Conservation (phyloP, 352 stramenopile species). For the Globisporangium uncinulatum region DNA sequence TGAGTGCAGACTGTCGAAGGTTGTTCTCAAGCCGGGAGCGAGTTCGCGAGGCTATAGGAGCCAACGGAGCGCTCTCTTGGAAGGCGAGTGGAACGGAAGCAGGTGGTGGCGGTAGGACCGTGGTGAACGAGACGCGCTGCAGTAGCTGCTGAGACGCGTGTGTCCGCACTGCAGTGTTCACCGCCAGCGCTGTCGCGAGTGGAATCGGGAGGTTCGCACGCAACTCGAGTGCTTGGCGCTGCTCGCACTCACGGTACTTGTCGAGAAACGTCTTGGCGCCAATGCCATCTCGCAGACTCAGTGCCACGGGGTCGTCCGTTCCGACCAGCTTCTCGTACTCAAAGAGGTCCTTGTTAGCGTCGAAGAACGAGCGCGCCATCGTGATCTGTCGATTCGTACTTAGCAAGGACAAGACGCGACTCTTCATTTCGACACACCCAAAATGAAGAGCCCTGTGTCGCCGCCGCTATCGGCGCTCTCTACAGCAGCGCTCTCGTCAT, state of each 20-base stretch:
- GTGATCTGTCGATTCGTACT: not conserved
- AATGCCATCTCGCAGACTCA: slow-evolving; percentile 12
- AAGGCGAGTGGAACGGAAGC: not conserved
- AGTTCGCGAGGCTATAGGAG: not conserved
- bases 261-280: slow-evolving; percentile 36
- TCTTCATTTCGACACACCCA: not conserved
- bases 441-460: slow-evolving; percentile 11
- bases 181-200: slow-evolving; percentile 5
- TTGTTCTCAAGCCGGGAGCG: slow-evolving; percentile 11
- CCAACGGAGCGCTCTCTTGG: not conserved
- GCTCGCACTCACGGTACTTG: slow-evolving; percentile 41
- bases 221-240: slow-evolving; percentile 13
- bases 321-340: slow-evolving; percentile 56
- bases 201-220: slow-evolving; percentile 5
- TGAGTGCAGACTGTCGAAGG: slow-evolving; percentile 7
- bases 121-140: not conserved
- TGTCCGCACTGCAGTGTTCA: not conserved
- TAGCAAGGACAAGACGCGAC: too few species aligned
- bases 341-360: slow-evolving; percentile 54
- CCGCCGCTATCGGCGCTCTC: slow-evolving; percentile 14
- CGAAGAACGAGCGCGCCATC: slow-evolving; percentile 38
- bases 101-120: not conserved
- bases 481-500: slow-evolving; percentile 15
- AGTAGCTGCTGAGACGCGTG: not conserved
- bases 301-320: slow-evolving; percentile 1